Evolutionary conservation across 2,329 filamentous ascomycete genomes (phyloP), one percentile per base, ranked within the genome.

Genomic region (Epichloe gansuensis): DNA sequence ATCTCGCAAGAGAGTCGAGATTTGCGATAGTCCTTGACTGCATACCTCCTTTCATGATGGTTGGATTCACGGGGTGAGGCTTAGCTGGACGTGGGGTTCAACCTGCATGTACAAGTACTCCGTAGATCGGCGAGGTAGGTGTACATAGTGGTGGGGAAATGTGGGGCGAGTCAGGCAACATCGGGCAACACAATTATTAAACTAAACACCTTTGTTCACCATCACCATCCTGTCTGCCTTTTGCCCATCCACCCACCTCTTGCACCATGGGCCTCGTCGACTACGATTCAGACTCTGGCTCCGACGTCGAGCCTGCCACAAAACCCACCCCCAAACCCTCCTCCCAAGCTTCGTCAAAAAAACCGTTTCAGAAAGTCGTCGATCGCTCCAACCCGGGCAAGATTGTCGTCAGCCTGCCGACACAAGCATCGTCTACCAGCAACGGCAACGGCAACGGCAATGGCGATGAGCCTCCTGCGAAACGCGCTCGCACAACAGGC

Each of bases 341-440:
- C 42, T 60, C 54, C 42, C 58, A 48, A 38, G 54, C 63, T 56
- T 23, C 31, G 64, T 42, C 39, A 23, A 79, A 88, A 67, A 78
- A 84, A 54, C 71, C 80, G 17, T 86, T 90, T 64, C 84, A 86
- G 62, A 91, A 90, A 67, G 81, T 93, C 52, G 81, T 95, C 68
- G 86, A 93, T 69, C 81, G 85, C 65, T 79, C 83, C 52, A 89
- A 90, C 64, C 82, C 87, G 7, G 82, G 85, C 68, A 94, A 91
- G 69, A 94, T 96, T 68, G 77, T 84, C 64, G 82, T 96, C 67
- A 88, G 78, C 59, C 78, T 96, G 13, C 83, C 88, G 3, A 74
- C 80, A 21, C 63, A 74, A 41, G 65, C 48, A 3, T n/a, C 38
- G 15, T 34, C 48, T 8, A 13, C 69, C 25, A 68, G 65, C 52